Base-by-base conservation (phyloP, 345 rosid species). In the Hypericum androsaemum region DNA sequence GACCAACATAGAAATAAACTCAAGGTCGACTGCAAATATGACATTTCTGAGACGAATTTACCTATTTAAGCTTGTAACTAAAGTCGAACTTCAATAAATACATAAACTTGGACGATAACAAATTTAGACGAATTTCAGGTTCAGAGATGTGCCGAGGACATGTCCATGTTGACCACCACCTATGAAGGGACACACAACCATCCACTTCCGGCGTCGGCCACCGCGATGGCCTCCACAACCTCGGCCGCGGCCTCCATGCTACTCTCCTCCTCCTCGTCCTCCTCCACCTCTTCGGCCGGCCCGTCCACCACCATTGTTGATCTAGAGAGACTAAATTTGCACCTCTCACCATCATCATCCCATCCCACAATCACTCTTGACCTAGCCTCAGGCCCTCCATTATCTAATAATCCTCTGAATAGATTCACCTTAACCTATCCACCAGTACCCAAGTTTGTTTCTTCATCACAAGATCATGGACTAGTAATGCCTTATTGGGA, bases 331-430 rank as follows among this genome's bases (percentile, higher is more conserved):
- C 32, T 46, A 17, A 46, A 46, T 16, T 13, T 46, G 7, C 8
- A 46, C 50, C 8, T n/a, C 22, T 14, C 50, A n/a, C 8, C 22
- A 46, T 46, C 50, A 46, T 46, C 50, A 46, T 13, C 28, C 6
- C 39, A 36, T 16, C 54, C 54, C 7, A 51, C 54, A 11, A 51
- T 51, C 40, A 6, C 41, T 12, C 47, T 53, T 28, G 41, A 28
- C 66, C 94, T 89, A 62, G 80, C 94, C 51, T 63, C 86, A 14
- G 43, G 28, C 47, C 67, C 73, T 3, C 56, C 73, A 6, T 61
- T 74, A 5, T 44, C 74, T 0, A 50, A 85, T 0, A 60, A 77
- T 12, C 71, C 58, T 41, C 77, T 56, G 59, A 70, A 62, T 56
- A 72, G 66, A 48, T 69, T 70, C 54, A 63, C 41, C 37, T 45